phyloP scores from a whole-genome alignment of 176 grass and related monocot genomes.

The Carex parvula region DNA sequence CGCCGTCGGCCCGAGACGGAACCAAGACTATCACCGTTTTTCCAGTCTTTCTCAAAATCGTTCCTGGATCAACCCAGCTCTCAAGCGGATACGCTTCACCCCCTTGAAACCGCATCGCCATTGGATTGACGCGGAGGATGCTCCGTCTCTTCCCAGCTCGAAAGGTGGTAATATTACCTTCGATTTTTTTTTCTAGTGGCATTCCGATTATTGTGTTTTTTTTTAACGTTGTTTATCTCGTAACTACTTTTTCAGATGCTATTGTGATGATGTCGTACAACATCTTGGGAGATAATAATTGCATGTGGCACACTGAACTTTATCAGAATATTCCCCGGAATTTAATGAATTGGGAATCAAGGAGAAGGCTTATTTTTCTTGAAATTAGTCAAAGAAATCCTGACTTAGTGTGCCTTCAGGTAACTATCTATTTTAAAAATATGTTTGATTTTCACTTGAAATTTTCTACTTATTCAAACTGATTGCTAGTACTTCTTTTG shows the following conservation, averaged over 20 bases:
- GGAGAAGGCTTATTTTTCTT: conserved; percentile 52
- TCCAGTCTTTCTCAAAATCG: conserved; percentile 6
- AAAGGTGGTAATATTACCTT: conserved; percentile 31
- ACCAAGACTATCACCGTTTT: not conserved
- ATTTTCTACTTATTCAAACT: not conserved
- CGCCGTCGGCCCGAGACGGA: not conserved
- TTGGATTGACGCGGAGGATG: conserved; percentile 44
- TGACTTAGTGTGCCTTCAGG: conserved; percentile 89
- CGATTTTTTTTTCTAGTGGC: not conserved
- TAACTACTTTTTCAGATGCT: conserved; percentile 34
- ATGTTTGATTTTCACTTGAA: not conserved
- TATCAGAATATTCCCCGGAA: conserved; percentile 62
- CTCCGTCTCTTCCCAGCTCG: conserved; percentile 26
- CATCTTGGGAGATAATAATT: conserved; percentile 79
- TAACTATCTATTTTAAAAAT: conserved; percentile 27
- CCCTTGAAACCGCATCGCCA: conserved; percentile 15
- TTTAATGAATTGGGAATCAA: conserved; percentile 64
- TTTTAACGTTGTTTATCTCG: not conserved
- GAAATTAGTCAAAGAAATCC: conserved; percentile 71
- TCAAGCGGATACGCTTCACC: conserved; percentile 15
- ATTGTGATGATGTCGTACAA: conserved; percentile 85
- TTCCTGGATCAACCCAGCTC: conserved; percentile 30
- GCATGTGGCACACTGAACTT: conserved; percentile 49
- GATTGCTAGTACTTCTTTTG: not conserved
- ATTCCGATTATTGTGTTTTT: not conserved